Evolutionary conservation across 2,329 filamentous ascomycete genomes (phyloP), one percentile per base, ranked within the genome.

Genomic region (Xylariaceae sp.): DNA sequence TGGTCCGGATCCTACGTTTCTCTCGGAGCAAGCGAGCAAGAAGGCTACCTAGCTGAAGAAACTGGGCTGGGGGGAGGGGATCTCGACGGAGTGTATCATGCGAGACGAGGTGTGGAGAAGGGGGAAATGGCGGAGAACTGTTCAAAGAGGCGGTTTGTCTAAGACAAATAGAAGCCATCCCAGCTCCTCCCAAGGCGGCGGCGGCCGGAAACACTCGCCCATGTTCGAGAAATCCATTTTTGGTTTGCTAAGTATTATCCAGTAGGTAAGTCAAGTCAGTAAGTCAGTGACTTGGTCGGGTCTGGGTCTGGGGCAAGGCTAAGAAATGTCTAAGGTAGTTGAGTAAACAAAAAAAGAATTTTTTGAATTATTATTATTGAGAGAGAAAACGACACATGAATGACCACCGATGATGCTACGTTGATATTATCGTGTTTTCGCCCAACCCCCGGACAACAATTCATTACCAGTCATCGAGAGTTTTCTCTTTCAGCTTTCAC

Each of bases 371-470:
- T 30, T 30, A 30, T 30, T 30, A 30, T 30, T 18, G 17, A 18
- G 23, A 30, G 23, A 30, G 23, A 30, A 5, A 30, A 30, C n/a
- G 51, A 48, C 54, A 48, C 13, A 4, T 30, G 23, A 23, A 45
- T 44, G 48, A 49, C 61, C 57, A 54, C 56, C 60, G 15, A 41
- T 49, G 47, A 58, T 51, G 49, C 10, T 34, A 35, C 44, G 17
- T 58, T 56, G 50, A 47, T 50, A 13, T 39, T 30, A 30, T 30
- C 4, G 5, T 30, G 23, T 30, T 30, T 30, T 30, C 17, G 17
- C 17, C 17, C 17, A 18, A 4, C 23, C 23, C 23, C 23, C 23
- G 23, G 23, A 30, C 23, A 30, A 30, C 5, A 35, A 62, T 53
- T 54, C 34, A 57, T 62, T 55, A 35, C 58, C 34, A 44, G 13